Conservation (phyloP, 1,284 basidiomycete species). For the Apiotrichum siamense region DNA sequence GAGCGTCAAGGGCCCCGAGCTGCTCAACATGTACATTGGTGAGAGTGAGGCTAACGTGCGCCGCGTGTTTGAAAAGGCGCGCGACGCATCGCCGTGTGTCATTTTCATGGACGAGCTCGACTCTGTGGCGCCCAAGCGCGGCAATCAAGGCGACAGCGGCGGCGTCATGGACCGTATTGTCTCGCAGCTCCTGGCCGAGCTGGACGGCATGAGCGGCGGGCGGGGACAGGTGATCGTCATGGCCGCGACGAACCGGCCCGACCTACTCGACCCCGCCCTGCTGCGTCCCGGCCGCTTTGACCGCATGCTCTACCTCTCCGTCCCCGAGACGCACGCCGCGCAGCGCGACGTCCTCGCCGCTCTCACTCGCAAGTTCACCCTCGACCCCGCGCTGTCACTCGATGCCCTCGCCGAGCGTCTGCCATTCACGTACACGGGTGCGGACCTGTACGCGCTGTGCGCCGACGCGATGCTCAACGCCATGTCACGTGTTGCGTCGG, state of each 20-base stretch:
- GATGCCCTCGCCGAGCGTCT: conserved; percentile 65
- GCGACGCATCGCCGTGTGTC: conserved; percentile 84
- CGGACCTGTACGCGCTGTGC: conserved; percentile 96
- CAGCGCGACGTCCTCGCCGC: conserved; percentile 86
- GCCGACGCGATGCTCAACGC: conserved; percentile 94
- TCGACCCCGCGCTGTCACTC: conserved; percentile 67
- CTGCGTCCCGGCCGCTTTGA: conserved; percentile 94
- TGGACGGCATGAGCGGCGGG: conserved; percentile 78
- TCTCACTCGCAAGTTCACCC: conserved; percentile 83
- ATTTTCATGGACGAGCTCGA: conserved; percentile 99
- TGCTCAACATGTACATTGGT: conserved; percentile 97
- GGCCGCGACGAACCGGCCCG: conserved; percentile 95
- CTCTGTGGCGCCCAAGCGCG: conserved; percentile 90
- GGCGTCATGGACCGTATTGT: conserved; percentile 99
- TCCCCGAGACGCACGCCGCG: conserved; percentile 79
- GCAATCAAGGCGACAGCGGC: conserved; percentile 88
- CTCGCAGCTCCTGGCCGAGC: conserved; percentile 87
- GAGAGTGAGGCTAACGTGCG: conserved; percentile 97
- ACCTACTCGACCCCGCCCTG: conserved; percentile 87
- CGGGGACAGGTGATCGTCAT: conserved; percentile 78
- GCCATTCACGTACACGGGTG: conserved; percentile 91
- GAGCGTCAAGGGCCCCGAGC: conserved; percentile 93
- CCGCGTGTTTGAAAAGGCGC: conserved; percentile 81
- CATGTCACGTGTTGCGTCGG: conserved; percentile 80
- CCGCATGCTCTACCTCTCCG: conserved; percentile 90